A percentile compares a stretch with the other conserved stretches of the same genome.
These are phyloP conservation scores for Metarhizium anisopliae DNA, from an alignment of 2,329 filamentous ascomycete species.

Conservation along the genomic window DNA sequence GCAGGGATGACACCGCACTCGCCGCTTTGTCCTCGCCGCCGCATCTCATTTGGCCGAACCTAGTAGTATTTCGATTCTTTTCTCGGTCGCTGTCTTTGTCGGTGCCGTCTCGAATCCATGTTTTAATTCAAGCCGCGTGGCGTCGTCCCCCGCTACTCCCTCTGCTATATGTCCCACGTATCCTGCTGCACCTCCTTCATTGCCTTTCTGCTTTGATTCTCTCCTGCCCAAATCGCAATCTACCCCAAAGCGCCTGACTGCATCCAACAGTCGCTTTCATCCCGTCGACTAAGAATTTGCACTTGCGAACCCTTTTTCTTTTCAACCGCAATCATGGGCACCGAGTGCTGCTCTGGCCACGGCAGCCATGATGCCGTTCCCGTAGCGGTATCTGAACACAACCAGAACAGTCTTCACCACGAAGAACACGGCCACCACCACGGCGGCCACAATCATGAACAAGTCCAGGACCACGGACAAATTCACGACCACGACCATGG, in stretches of 20 bases:
- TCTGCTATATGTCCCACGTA: background rate
- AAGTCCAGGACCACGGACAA: background rate
- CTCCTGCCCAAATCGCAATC: background rate
- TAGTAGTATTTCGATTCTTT: too few relatives aligned
- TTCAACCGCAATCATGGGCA: conserved; percentile 6
- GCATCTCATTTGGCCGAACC: background rate
- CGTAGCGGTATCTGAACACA: background rate
- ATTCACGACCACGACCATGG: background rate
- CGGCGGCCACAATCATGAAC: background rate
- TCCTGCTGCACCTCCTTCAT: background rate
- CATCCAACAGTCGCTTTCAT: background rate
- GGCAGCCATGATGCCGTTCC: background rate
- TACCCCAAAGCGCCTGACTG: background rate
- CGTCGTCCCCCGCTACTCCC: too few relatives aligned
- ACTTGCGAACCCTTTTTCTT: background rate
- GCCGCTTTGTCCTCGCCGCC: too few relatives aligned
- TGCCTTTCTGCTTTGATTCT: background rate
- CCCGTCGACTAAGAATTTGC: background rate
- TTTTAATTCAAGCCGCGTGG: background rate
- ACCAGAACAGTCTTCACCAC: background rate
- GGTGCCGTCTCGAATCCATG: background rate
- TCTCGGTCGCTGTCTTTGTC: too few relatives aligned
- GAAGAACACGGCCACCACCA: background rate
- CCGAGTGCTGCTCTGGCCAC: conserved; percentile 7
- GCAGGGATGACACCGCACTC: background rate